These are phyloP conservation scores for Fonsecaea multimorphosa DNA, from an alignment of 2,329 filamentous ascomycete genomes.

Conservation along the genomic window DNA sequence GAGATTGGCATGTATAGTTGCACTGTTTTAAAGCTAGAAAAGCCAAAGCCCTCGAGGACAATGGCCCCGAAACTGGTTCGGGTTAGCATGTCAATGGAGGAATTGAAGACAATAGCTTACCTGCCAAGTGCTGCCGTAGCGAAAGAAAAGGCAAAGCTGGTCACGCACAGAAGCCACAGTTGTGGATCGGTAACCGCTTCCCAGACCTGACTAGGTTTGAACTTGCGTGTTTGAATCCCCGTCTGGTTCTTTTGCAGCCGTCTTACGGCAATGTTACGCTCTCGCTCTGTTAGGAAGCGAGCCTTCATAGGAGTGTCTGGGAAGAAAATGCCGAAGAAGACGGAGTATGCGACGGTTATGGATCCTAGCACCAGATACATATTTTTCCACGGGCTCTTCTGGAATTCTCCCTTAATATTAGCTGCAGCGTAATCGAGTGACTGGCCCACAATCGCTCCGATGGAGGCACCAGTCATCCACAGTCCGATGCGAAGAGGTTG, in stretches of 20 bases:
- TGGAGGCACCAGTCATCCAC: neutral
- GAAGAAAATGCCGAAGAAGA: conserved; percentile 6
- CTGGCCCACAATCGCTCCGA: conserved; percentile 4
- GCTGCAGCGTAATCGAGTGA: neutral
- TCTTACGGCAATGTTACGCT: conserved; percentile 1
- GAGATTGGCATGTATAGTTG: neutral
- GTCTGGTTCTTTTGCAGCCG: conserved; percentile 4
- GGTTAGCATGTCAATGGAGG: neutral
- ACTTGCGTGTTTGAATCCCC: neutral
- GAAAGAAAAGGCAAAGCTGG: neutral
- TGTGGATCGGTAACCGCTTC: neutral
- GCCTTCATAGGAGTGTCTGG: conserved; percentile 3
- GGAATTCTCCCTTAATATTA: neutral
- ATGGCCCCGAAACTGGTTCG: neutral
- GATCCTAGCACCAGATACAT: neutral
- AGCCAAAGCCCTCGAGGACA: neutral
- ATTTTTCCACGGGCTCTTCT: neutral
- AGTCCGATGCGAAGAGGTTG: conserved; percentile 7
- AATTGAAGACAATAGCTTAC: neutral
- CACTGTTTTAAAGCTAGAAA: neutral
- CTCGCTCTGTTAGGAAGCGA: conserved; percentile 2
- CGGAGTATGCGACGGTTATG: neutral
- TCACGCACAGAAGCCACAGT: conserved; percentile 2
- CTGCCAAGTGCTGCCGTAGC: neutral
- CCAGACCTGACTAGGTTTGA: neutral